These are phyloP conservation scores for Calonectria ilicicola DNA, from an alignment of 2,329 filamentous ascomycete genomes.

Conservation along the genomic window DNA sequence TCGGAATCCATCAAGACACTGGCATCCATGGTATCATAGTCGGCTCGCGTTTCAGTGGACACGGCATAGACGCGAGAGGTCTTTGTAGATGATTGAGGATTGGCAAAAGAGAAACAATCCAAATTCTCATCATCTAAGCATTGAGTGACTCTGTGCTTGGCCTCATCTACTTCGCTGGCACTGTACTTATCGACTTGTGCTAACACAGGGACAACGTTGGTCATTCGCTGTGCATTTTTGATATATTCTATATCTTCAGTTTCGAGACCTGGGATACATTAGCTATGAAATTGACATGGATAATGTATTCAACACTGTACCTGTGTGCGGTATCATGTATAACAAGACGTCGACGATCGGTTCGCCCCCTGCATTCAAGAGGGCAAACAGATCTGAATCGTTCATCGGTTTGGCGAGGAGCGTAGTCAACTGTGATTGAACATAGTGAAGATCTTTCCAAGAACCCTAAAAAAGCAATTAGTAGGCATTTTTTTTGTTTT, in stretches of 20 bases:
- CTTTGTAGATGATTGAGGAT: constrained; percentile 40
- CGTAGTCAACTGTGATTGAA: constrained; percentile 64
- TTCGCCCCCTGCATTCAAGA: constrained; percentile 86
- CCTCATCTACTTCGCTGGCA: constrained; percentile 63
- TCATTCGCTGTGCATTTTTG: constrained; percentile 75
- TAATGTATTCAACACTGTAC: constrained; percentile 59
- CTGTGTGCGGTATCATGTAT: constrained; percentile 78
- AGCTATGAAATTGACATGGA: background rate
- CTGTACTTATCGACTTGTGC: constrained; percentile 80
- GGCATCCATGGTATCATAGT: constrained; percentile 89
- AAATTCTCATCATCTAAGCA: constrained; percentile 70
- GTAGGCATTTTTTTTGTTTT: constrained; percentile 32
- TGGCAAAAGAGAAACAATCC: constrained; percentile 74
- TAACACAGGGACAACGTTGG: constrained; percentile 88
- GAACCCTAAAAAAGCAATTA: constrained; percentile 65
- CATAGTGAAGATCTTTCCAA: constrained; percentile 76
- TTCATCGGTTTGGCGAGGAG: constrained; percentile 65
- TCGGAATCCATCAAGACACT: constrained; percentile 93
- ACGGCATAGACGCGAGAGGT: constrained; percentile 74
- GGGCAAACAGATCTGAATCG: constrained; percentile 79
- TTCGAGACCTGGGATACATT: constrained; percentile 42
- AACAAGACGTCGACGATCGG: constrained; percentile 87
- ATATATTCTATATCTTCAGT: constrained; percentile 76
- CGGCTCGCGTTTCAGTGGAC: constrained; percentile 78
- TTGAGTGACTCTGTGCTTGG: constrained; percentile 70